Base-by-base conservation (phyloP, 306 rosid species). In the Mucuna pruriens region DNA sequence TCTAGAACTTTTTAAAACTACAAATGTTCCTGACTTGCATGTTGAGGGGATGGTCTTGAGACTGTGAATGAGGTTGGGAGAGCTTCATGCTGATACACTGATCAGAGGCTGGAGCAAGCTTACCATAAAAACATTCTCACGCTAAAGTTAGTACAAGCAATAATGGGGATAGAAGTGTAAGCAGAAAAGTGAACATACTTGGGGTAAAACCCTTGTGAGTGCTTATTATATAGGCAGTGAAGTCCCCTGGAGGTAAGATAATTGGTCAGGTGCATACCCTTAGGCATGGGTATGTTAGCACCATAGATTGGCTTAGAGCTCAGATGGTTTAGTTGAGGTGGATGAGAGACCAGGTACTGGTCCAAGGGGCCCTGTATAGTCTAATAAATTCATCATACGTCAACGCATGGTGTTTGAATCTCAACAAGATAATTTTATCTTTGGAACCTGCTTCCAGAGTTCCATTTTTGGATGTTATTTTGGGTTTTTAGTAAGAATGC, bases 401-500 rank as follows among this genome's bases (percentile, higher is more conserved):
- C 19, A 40, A 29, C 8, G 22, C 9, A 5, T 16, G 45, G 34
- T 44, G 20, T 61, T 61, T 62, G 20, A 76, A 61, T 17, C 16
- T 12, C 49, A 48, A 6, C 25, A 62, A 36, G 36, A 36, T 48
- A 62, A 49, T 23, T 72, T 71, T 48, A 8, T 38, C 33, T 61
- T 1, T 7, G n/a, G 38, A 44, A 45, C 40, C 61, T 80, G 22
- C 65, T 80, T 61, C 73, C 44, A 16, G 15, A 31, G 12, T 62
- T 62, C 42, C 12, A n/a, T 4, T 46, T 15, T 58, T 58, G 62
- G 73, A 33, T 80, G 54, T 34, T 71, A 60, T 46, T 71, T 61
- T 42, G 23, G 4, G 46, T 17, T 51, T 36, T 40, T n/a, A 23
- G 19, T 63, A 38, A n/a, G 39, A 44, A 36, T 72, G 17, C 17